Conservation (phyloP, 176 grass and related monocot genomes). For the Secale cereale region DNA sequence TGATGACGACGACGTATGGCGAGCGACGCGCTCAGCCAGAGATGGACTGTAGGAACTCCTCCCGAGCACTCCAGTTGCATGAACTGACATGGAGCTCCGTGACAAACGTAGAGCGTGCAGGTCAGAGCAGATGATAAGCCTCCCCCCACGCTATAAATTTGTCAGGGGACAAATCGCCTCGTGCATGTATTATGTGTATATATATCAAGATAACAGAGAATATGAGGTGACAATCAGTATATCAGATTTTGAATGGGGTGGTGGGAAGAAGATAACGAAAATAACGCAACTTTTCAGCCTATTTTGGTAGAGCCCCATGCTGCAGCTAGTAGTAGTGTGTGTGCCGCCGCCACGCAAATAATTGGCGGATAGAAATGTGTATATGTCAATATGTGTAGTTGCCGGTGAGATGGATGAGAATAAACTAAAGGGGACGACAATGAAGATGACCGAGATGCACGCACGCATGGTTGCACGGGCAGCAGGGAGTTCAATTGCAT, state of each 20-base stretch:
- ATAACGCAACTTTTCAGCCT: slow-evolving; percentile 14
- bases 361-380: neutral
- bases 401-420: neutral
- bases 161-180: too few relatives aligned
- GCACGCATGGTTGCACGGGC: neutral
- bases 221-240: neutral
- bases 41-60: neutral
- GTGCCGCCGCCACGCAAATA: neutral
- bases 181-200: neutral
- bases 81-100: slow-evolving; percentile 25
- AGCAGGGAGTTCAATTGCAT: slow-evolving; percentile 31
- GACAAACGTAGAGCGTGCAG: neutral
- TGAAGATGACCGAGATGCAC: neutral
- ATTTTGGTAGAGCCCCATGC: slow-evolving; percentile 22
- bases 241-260: neutral
- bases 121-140: neutral
- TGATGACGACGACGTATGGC: neutral
- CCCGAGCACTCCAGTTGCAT: slow-evolving; percentile 19
- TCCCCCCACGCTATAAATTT: too few relatives aligned
- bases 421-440: neutral
- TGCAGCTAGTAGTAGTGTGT: neutral
- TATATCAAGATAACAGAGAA: slow-evolving; percentile 20
- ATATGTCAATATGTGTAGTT: too few relatives aligned
- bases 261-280: neutral
- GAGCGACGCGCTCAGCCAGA: neutral